phyloP scores from a whole-genome alignment of 1,284 basidiomycete species.

The Ustilago shanxiensis region DNA sequence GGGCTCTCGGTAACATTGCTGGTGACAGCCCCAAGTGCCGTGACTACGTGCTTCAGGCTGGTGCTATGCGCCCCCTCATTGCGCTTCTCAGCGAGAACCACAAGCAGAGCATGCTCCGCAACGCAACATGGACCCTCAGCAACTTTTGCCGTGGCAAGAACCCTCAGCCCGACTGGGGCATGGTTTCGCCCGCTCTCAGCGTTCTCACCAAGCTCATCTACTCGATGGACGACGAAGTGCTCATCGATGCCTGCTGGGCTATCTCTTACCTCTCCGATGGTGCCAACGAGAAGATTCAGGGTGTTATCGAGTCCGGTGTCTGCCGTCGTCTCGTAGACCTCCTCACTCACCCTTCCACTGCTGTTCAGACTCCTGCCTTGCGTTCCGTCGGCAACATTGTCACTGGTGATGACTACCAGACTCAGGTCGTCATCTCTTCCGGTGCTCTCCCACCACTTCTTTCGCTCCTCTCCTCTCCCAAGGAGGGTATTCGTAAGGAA shows the following conservation, averaged over 20 bases:
- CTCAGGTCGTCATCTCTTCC: slow-evolving; percentile 96
- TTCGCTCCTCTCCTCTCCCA: slow-evolving; percentile 90
- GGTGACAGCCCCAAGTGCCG: slow-evolving; percentile 69
- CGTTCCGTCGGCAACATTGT: slow-evolving; percentile 99
- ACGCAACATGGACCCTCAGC: slow-evolving; percentile 70
- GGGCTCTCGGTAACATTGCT: slow-evolving; percentile 70
- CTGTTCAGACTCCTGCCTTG: slow-evolving; percentile 97
- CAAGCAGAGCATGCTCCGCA: slow-evolving; percentile 69
- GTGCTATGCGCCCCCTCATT: slow-evolving; percentile 66
- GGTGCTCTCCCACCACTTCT: slow-evolving; percentile 94
- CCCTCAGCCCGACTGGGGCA: slow-evolving; percentile 68
- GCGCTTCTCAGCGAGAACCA: slow-evolving; percentile 69
- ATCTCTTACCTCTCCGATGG: slow-evolving; percentile 99
- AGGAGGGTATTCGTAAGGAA: slow-evolving; percentile 93
- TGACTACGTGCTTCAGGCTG: slow-evolving; percentile 66
- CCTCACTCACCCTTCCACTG: slow-evolving; percentile 94
- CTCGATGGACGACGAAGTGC: slow-evolving; percentile 97
- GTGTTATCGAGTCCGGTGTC: slow-evolving; percentile 97
- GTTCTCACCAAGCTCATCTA: slow-evolving; percentile 98
- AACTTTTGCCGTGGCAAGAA: slow-evolving; percentile 70
- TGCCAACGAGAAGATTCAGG: slow-evolving; percentile 99
- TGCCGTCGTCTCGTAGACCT: slow-evolving; percentile 97
- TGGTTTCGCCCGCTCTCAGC: slow-evolving; percentile 88
- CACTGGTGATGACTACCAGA: slow-evolving; percentile 97
- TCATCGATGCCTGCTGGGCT: slow-evolving; percentile 99